Conservation (phyloP, 306 rosid genomes). For the Sesbania bispinosa region DNA sequence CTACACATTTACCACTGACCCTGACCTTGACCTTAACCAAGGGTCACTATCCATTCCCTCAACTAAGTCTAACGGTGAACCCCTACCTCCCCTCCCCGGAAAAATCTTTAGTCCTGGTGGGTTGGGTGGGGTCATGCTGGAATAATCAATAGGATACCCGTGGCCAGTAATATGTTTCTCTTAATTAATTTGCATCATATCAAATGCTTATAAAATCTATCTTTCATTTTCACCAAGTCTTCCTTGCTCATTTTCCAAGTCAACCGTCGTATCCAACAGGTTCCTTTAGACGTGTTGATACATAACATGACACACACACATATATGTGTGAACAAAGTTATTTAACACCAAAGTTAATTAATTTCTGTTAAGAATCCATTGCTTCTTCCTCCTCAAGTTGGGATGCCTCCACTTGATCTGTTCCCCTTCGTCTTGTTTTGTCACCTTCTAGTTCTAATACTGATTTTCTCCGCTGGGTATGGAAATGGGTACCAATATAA, state of each 20-base stretch:
- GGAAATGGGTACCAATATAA: neutral
- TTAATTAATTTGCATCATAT: neutral
- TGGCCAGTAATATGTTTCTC: neutral
- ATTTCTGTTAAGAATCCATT: neutral
- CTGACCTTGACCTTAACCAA: too few relatives aligned
- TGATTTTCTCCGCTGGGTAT: conserved; percentile 5
- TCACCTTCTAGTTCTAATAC: neutral
- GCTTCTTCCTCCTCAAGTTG: neutral
- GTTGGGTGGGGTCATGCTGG: neutral
- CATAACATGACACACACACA: neutral
- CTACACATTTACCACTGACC: too few relatives aligned
- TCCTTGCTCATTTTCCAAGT: neutral
- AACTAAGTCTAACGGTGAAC: too few relatives aligned
- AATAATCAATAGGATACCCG: neutral
- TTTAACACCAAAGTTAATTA: neutral
- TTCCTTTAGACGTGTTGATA: neutral
- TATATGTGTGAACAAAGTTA: neutral
- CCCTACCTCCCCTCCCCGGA: too few relatives aligned
- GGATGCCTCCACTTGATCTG: conserved; percentile 21
- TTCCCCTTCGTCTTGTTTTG: neutral
- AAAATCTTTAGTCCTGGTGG: too few relatives aligned
- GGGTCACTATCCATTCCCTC: too few relatives aligned
- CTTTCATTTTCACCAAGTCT: neutral
- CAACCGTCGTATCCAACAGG: neutral
- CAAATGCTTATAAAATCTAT: neutral